Percentiles rank a stretch among this genome's conserved stretches.
These are phyloP conservation scores for Penicillium sclerotigenum DNA, from an alignment of 2,329 filamentous ascomycete species.

Conservation along the genomic window DNA sequence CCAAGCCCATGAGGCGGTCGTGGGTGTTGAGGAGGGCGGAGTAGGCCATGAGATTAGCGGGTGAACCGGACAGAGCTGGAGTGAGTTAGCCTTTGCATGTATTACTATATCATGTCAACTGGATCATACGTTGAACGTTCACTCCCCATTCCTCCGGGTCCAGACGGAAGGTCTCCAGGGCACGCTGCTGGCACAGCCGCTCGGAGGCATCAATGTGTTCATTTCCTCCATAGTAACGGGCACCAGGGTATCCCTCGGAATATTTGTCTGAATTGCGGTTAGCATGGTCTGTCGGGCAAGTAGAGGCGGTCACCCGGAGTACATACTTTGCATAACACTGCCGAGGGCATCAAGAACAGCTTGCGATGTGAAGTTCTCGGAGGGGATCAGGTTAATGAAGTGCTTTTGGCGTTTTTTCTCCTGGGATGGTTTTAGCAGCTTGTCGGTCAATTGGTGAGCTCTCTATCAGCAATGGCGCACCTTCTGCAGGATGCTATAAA, in stretches of 20 bases:
- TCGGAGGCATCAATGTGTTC: constrained; percentile 93
- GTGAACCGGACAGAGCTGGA: constrained; percentile 73
- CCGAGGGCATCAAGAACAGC: constrained; percentile 87
- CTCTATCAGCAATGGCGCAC: constrained; percentile 48
- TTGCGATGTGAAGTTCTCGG: constrained; percentile 93
- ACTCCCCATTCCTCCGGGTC: constrained; percentile 89
- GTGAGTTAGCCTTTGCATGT: constrained; percentile 14
- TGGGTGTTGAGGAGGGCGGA: constrained; percentile 94
- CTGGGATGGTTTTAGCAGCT: constrained; percentile 47
- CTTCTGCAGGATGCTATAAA: constrained; percentile 88
- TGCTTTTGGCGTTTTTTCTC: constrained; percentile 96
- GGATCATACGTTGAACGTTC: constrained; percentile 76
- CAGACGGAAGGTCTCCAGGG: constrained; percentile 80
- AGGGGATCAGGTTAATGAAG: constrained; percentile 96
- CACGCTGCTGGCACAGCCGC: constrained; percentile 82
- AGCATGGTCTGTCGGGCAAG: constrained; percentile 7
- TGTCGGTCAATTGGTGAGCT: constrained; percentile 4
- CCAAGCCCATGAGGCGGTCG: constrained; percentile 93
- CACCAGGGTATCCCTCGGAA: constrained; percentile 95
- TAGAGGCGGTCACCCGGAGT: constrained; percentile 28
- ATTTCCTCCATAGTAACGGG: constrained; percentile 94
- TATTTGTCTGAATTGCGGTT: constrained; percentile 72
- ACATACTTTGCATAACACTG: constrained; percentile 86
- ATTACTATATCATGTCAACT: constrained; percentile 3
- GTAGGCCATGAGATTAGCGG: constrained; percentile 78